A percentile compares a stretch with the other conserved stretches of the same genome.
Conservation (phyloP, 2,329 filamentous ascomycete genomes). For the Tolypocladium sp. region DNA sequence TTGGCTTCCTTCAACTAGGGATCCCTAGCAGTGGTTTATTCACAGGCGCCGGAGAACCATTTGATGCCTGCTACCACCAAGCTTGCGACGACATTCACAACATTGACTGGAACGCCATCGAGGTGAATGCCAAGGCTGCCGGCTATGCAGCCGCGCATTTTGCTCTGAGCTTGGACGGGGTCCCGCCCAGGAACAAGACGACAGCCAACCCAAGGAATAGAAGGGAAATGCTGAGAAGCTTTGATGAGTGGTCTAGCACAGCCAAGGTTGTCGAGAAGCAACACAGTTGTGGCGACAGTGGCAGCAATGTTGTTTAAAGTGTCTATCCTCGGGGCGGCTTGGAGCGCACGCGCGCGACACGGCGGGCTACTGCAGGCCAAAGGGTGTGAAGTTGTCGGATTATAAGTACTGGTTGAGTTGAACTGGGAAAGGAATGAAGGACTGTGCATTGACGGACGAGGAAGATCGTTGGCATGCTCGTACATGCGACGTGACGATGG, state of each 20-base stretch:
- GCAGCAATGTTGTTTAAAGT: constrained; percentile 7
- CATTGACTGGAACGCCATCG: constrained; percentile 30
- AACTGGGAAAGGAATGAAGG: too few relatives aligned
- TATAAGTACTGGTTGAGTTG: too few relatives aligned
- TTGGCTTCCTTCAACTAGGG: constrained; percentile 25
- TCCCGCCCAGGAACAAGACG: constrained; percentile 22
- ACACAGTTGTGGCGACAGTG: constrained; percentile 16
- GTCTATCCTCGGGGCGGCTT: too few relatives aligned
- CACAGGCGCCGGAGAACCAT: constrained; percentile 21
- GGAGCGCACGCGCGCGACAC: too few relatives aligned
- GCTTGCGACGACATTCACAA: constrained; percentile 30
- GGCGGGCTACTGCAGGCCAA: too few relatives aligned
- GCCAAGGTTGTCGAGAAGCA: constrained; percentile 15
- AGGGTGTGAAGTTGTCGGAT: too few relatives aligned
- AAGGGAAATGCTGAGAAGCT: constrained; percentile 13
- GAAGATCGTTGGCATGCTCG: too few relatives aligned
- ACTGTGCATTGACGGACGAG: too few relatives aligned
- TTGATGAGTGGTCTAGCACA: constrained; percentile 15
- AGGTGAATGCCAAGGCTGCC: constrained; percentile 32
- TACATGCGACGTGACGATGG: too few relatives aligned
- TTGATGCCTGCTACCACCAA: constrained; percentile 29
- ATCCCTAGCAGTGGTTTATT: constrained; percentile 29
- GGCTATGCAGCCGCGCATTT: constrained; percentile 38
- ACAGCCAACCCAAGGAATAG: constrained; percentile 15
- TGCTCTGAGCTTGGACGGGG: constrained; percentile 23